Percentiles rank a stretch among this genome's conserved stretches.
phyloP scores from a whole-genome alignment of 2,329 filamentous ascomycete species.

The Trichoderma arundinaceum region DNA sequence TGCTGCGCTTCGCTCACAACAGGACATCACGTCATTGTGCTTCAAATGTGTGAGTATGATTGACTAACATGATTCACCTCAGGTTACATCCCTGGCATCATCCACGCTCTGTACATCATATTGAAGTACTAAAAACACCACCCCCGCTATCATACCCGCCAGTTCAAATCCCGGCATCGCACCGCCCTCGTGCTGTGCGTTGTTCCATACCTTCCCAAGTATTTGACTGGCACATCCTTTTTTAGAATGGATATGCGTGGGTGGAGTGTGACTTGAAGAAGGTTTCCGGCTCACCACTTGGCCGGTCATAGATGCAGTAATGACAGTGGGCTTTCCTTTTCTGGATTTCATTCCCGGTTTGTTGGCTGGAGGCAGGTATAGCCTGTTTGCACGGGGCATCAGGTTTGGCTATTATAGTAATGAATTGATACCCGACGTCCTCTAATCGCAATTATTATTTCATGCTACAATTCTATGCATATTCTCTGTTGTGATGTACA shows the following conservation, averaged over 20 bases:
- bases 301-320: slow-evolving; percentile 22
- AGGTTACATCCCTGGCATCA: slow-evolving; percentile 78
- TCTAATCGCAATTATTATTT: slow-evolving; percentile 25
- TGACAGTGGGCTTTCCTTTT: slow-evolving; percentile 28
- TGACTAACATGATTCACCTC: slow-evolving; percentile 31
- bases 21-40: background rate
- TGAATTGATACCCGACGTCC: slow-evolving; percentile 33
- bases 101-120: slow-evolving; percentile 93
- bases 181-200: background rate
- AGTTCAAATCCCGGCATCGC: slow-evolving; percentile 17
- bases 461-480: too few species aligned
- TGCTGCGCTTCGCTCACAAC: slow-evolving; percentile 3
- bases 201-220: background rate
- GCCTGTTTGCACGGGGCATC: slow-evolving; percentile 19
- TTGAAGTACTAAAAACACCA: slow-evolving; percentile 72
- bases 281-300: slow-evolving; percentile 11
- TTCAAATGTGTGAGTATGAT: background rate
- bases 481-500: too few species aligned
- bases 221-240: slow-evolving; percentile 16
- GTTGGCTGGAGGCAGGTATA: slow-evolving; percentile 25
- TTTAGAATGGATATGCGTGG: slow-evolving; percentile 13
- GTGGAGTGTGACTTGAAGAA: background rate
- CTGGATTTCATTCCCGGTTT: slow-evolving; percentile 1
- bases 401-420: slow-evolving; percentile 32
- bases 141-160: slow-evolving; percentile 9